Base-by-base conservation (phyloP, 768 basidiomycete species). In the Tulasnella sp. region DNA sequence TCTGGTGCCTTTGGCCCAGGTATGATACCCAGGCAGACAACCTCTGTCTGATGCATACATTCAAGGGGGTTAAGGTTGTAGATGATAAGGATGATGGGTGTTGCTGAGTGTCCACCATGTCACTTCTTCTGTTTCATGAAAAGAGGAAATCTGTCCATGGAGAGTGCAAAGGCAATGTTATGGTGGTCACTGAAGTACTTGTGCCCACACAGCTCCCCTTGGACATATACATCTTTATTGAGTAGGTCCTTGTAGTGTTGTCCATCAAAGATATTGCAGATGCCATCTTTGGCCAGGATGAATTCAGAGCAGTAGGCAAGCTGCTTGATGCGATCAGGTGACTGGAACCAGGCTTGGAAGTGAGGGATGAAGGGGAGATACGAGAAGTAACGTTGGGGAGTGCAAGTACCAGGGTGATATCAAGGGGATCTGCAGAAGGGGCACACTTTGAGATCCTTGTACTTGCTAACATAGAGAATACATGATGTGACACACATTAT, bases 1-100 rank as follows among this genome's bases (percentile, higher is more conserved):
- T 69, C 67, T 0, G 76, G 73, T 36, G 71, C 70, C 15, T 70
- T 68, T 0, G 73, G 76, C 0, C 77, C 73, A 1, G 75, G 76
- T 45, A 78, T 74, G 43, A 75, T 65, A 11, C 73, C 72, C 7
- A 75, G 39, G 27, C 66, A 67, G 2, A 78, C 45, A 4, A 75
- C 63, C 36, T 75, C 51, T 4, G 67, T 52, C 9, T 69, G 49
- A 23, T 69, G 71, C 31, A 69, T 71, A 2, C 69, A 65, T 4
- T 69, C 60, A 4, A 71, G 67, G 0, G 75, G 75, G 1, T 69
- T 69, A 0, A 77, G 63, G 49, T 77, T 77, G 63, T 69, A 72
- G 57, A 74, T 73, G 57, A 71, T 66, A 0, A 73, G 9, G 15
- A 78, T 58, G 4, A 78, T 55, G 0, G 74, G 76, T 65, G 11